These are phyloP conservation scores for Phoenix dactylifera DNA, from an alignment of 176 grass and related monocot genomes.

Conservation along the genomic window DNA sequence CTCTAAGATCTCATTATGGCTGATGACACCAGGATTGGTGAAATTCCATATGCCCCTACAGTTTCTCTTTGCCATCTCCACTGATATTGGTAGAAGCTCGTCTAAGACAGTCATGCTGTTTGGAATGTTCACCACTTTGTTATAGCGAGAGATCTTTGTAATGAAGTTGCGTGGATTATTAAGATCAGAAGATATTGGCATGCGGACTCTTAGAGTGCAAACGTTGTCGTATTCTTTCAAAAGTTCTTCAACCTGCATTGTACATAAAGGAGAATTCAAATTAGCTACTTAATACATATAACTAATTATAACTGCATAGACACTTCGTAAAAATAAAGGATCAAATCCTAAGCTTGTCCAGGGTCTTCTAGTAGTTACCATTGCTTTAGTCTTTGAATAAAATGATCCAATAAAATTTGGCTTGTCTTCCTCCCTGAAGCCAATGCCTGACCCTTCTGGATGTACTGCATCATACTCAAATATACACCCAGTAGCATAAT, in stretches of 20 bases:
- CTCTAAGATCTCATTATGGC: slow-evolving; percentile 75
- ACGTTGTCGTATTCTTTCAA: slow-evolving; percentile 70
- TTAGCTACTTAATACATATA: slow-evolving; percentile 1
- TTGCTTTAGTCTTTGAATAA: slow-evolving; percentile 81
- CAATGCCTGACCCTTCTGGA: slow-evolving; percentile 61
- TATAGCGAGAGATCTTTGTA: slow-evolving; percentile 68
- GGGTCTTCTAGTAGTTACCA: slow-evolving; percentile 32
- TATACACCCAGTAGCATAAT: slow-evolving; percentile 79
- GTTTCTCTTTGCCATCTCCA: slow-evolving; percentile 70
- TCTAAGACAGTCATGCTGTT: slow-evolving; percentile 80
- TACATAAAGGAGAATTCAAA: slow-evolving; percentile 10
- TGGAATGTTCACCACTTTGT: slow-evolving; percentile 76
- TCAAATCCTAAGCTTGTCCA: background rate
- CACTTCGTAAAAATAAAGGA: too few relatives aligned
- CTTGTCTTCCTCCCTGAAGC: slow-evolving; percentile 71
- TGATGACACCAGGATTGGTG: slow-evolving; percentile 63
- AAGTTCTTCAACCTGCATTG: slow-evolving; percentile 63
- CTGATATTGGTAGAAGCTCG: slow-evolving; percentile 66
- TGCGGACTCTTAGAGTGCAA: slow-evolving; percentile 55
- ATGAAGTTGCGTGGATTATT: slow-evolving; percentile 72
- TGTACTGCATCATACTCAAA: slow-evolving; percentile 66
- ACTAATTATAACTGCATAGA: background rate
- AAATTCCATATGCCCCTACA: slow-evolving; percentile 70
- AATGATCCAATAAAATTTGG: slow-evolving; percentile 71
- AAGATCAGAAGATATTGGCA: slow-evolving; percentile 77